Conservation (phyloP, 805 yeast genomes). For the Kuraishia capsulata region DNA sequence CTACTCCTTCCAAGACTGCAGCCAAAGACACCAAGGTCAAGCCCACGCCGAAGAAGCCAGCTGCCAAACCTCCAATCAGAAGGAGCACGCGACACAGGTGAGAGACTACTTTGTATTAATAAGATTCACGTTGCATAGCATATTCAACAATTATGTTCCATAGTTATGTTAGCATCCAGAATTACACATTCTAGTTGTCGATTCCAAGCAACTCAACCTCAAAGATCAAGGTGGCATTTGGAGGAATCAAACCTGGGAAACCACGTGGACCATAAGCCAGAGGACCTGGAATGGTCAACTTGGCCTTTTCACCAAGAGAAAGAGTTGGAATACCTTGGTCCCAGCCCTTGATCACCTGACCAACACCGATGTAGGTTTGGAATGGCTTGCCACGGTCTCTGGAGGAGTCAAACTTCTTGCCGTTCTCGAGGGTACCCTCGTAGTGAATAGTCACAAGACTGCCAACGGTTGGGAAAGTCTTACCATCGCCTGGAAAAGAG, state of each 20-base stretch:
- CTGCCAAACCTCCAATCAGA: neutral
- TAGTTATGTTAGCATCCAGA: neutral
- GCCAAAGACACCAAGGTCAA: neutral
- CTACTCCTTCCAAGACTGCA: neutral
- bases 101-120: neutral
- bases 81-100: constrained; percentile 3
- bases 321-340: constrained; percentile 89
- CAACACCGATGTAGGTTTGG: constrained; percentile 90
- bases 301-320: constrained; percentile 88
- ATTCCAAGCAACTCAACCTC: constrained; percentile 67
- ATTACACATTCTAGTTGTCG: constrained; percentile 22
- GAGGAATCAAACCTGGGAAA: constrained; percentile 94
- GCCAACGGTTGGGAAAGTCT: constrained; percentile 77
- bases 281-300: constrained; percentile 84
- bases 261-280: constrained; percentile 94
- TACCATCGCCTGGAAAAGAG: constrained; percentile 62
- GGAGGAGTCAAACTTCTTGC: constrained; percentile 93
- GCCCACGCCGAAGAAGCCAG: neutral
- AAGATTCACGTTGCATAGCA: neutral
- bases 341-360: constrained; percentile 96
- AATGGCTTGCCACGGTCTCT: constrained; percentile 93
- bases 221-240: constrained; percentile 85
- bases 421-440: constrained; percentile 91
- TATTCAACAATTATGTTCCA: neutral
- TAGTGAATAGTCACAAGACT: constrained; percentile 91